Base-by-base conservation (phyloP, 768 basidiomycete species). In the Stropharia rugosoannulata region DNA sequence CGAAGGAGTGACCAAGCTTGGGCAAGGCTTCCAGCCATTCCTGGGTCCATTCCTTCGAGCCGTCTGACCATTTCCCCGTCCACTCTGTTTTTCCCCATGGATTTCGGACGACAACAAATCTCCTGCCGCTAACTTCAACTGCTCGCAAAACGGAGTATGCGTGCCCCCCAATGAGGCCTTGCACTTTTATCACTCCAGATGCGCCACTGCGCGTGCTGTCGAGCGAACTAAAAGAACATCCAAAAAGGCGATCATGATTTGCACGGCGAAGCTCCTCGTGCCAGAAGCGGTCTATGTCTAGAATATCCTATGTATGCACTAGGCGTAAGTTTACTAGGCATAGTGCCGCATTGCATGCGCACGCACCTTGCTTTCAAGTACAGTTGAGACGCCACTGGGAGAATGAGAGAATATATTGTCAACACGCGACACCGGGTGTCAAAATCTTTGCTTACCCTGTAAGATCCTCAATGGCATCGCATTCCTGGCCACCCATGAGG, bases 391-490 rank as follows among this genome's bases (percentile, higher is more conserved):
- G 15, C 78, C 78, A 10, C 78, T 80, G 49, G 45, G 13, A 25
- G 19, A 15, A n/a, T n/a, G 25, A 10, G 45, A 29, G 22, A 10
- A 46, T 22, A 46, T n/a, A 46, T 22, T 22, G 22, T 25, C 22
- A 29, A 3, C 15, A 13, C 27, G 12, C 27, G 25, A 29, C 9
- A 43, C 42, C 42, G 18, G 22, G n/a, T 4, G 16, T 1, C 16
- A 7, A 22, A 43, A 11, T 1, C 3, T 10, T 27, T 11, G 13
- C 52, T 36, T 60, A 82, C 81, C 82, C 82, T 10, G 82, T 82
- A 48, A 84, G 63, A 61, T 84, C 82, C 65, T 84, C 83, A 16
- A 82, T 73, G 6, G 79, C 82, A 58, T 83, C 80, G 44, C 71
- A 71, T n/a, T 77, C 68, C 18, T 66, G 54, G 5, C 81, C 82